Evolutionary conservation across 345 rosid species (phyloP).

Genomic region (Camelina hispida): DNA sequence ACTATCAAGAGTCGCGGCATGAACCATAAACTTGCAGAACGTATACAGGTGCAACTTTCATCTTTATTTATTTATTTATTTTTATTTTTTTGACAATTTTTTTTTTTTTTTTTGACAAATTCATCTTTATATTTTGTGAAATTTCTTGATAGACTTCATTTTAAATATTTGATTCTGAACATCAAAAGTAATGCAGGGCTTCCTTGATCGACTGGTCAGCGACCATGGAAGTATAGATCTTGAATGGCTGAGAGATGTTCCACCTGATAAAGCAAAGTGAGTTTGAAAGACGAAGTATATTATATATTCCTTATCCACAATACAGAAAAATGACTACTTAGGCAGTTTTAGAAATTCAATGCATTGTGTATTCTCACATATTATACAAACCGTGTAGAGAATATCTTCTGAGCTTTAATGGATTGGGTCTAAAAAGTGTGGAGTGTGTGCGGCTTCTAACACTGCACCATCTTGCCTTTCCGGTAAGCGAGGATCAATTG

Average conservation of each 20-base stretch:
- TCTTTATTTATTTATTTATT: too few relatives aligned
- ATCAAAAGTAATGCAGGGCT: slow-evolving; percentile 63
- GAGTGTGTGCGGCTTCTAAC: slow-evolving; percentile 98
- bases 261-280: slow-evolving; percentile 96
- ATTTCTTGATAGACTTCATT: background rate
- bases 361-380: slow-evolving; percentile 31
- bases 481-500: slow-evolving; percentile 58
- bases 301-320: background rate
- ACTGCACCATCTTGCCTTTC: slow-evolving; percentile 97
- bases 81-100: too few relatives aligned
- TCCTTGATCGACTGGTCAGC: slow-evolving; percentile 67
- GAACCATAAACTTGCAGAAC: slow-evolving; percentile 84
- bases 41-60: slow-evolving; percentile 70
- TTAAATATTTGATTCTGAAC: slow-evolving; percentile 22
- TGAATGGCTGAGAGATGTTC: slow-evolving; percentile 95
- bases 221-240: slow-evolving; percentile 85
- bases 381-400: slow-evolving; percentile 55
- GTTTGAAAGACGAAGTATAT: slow-evolving; percentile 32
- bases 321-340: background rate
- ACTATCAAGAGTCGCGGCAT: slow-evolving; percentile 89
- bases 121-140: background rate
- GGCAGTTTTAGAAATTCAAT: slow-evolving; percentile 9
- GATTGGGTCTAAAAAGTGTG: slow-evolving; percentile 94
- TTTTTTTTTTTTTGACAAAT: too few relatives aligned
- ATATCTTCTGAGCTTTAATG: slow-evolving; percentile 79